Base-by-base conservation (phyloP, 2,329 filamentous ascomycete genomes). In the Eutypella sp. region DNA sequence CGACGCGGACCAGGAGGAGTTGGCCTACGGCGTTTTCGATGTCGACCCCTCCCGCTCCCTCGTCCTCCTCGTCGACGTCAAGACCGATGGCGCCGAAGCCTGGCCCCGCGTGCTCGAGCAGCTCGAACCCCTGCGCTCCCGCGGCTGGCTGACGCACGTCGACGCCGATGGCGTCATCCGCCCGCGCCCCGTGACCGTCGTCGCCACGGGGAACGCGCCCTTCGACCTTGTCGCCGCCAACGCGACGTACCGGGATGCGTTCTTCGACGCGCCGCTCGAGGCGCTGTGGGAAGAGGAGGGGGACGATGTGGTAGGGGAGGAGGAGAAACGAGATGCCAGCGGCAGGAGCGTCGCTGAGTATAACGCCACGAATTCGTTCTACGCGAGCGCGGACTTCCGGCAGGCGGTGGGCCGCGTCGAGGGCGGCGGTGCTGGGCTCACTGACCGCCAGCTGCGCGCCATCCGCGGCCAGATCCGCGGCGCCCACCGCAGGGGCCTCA, bases 11-110 rank as follows among this genome's bases (percentile, higher is more conserved):
- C 7, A 29, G 47, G 70, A 70, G 46, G 69, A 63, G 5, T 71
- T 67, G 3, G 59, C 55, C 2, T 67, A 68, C 50, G 84, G 85
- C 11, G 66, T 89, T 8, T 84, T 81, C 55, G 69, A 76, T 53
- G 65, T 65, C 8, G 66, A 75, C 49, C 74, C 78, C 0, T 56
- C 58, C 2, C 78, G 80, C 55, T 73, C 78, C 0, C 63, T 87
- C 1, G 70, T 78, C 5, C 71, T 90, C 4, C 71, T 89, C 4
- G 73, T 90, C 24, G 86, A 90, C 61, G 67, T 89, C 59, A 90
- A 90, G 64, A 81, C 74, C 2, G 61, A 72, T 22, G 76, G 75
- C 1, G 57, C 63, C 4, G 62, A 69, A 19, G 79, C 76, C 1
- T 81, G 76, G 68, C 71, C 71, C 0, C 63, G 73, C 40, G 73